Evolutionary conservation across 768 basidiomycete species (phyloP).

Genomic region (Hemileccinum rubropunctum): DNA sequence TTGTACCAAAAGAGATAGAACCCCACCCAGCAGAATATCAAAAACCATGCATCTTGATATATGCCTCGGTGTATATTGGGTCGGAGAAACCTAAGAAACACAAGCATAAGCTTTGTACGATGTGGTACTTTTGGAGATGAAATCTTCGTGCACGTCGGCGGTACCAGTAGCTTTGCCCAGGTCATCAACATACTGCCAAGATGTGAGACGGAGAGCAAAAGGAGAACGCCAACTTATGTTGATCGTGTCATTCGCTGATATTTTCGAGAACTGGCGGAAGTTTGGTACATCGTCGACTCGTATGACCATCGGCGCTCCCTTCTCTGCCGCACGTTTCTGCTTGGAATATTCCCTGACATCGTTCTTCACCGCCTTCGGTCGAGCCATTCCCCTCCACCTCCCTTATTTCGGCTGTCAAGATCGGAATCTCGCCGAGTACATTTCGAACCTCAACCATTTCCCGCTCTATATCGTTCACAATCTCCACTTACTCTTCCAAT

Average conservation of each 20-base stretch:
- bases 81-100: no score
- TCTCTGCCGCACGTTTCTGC: slow-evolving; percentile 89
- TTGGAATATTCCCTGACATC: slow-evolving; percentile 19
- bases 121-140: slow-evolving; percentile 96
- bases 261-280: slow-evolving; percentile 96
- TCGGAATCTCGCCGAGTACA: slow-evolving; percentile 95
- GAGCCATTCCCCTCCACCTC: slow-evolving; percentile 56
- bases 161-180: slow-evolving; percentile 86
- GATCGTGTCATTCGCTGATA: slow-evolving; percentile 74
- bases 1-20: no score
- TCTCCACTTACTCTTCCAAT: slow-evolving; percentile 88
- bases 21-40: slow-evolving; percentile 87
- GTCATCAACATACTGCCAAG: slow-evolving; percentile 77
- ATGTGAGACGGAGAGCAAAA: background rate
- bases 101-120: no score
- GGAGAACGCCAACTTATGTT: slow-evolving; percentile 45
- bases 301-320: slow-evolving; percentile 70
- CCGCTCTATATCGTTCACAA: slow-evolving; percentile 60
- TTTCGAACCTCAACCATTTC: slow-evolving; percentile 77
- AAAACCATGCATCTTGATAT: slow-evolving; percentile 97
- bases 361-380: slow-evolving; percentile 47
- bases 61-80: no score
- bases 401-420: slow-evolving; percentile 85
- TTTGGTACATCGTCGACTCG: slow-evolving; percentile 91
- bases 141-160: slow-evolving; percentile 82